Evolutionary conservation across 1,284 basidiomycete species (phyloP).

Genomic region (Moniliella sp.): DNA sequence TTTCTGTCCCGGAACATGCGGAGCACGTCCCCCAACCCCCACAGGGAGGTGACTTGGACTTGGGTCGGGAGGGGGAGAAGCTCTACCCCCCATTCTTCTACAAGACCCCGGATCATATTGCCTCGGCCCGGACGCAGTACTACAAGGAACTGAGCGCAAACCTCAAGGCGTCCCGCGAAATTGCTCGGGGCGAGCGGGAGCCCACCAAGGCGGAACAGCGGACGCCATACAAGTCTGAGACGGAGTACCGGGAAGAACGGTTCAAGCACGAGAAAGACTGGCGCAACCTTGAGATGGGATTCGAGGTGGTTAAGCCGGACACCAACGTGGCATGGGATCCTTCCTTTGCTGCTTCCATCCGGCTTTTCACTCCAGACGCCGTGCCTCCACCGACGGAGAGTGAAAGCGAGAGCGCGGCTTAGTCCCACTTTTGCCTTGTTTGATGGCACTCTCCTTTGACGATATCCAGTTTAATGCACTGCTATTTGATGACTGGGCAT

Average conservation of each 20-base stretch:
- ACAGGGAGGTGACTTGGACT: conserved; percentile 47
- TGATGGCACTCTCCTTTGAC: too few relatives aligned
- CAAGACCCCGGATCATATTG: conserved; percentile 45
- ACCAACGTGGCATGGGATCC: not conserved
- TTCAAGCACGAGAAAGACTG: conserved; percentile 59
- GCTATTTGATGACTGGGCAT: too few relatives aligned
- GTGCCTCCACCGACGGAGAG: too few relatives aligned
- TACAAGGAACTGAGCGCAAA: conserved; percentile 52
- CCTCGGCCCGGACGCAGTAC: conserved; percentile 51
- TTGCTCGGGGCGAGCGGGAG: conserved; percentile 56
- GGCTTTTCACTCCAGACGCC: too few relatives aligned
- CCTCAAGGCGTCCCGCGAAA: conserved; percentile 53
- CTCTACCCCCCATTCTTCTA: conserved; percentile 50
- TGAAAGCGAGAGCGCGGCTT: too few relatives aligned
- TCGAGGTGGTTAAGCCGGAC: not conserved
- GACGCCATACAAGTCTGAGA: conserved; percentile 64
- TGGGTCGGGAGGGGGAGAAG: conserved; percentile 47
- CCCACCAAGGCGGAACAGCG: conserved; percentile 60
- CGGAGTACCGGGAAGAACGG: conserved; percentile 45
- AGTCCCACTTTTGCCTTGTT: too few relatives aligned
- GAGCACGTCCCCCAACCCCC: conserved; percentile 3
- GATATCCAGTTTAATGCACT: too few relatives aligned
- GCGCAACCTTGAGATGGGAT: conserved; percentile 35
- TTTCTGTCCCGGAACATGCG: conserved; percentile 29
- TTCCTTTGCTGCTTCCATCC: not conserved